Base-by-base conservation (phyloP, 1,284 basidiomycete genomes). In the Ceratobasidium papillatum region DNA sequence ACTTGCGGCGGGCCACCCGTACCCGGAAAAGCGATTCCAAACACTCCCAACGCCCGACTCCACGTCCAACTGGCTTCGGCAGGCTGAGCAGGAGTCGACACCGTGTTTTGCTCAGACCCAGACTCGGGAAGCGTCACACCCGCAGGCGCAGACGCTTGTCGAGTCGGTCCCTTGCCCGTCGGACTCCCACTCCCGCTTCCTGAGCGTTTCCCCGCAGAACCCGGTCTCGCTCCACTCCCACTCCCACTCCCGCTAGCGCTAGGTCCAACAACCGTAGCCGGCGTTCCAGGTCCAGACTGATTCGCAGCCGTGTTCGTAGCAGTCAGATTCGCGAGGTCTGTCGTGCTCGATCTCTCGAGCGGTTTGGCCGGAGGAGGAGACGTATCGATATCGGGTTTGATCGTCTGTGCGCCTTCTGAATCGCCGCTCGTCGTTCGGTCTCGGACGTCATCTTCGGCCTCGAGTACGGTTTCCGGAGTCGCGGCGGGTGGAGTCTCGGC, bases 401-500 rank as follows among this genome's bases (percentile, higher is more conserved):
- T 62, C 43, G 45, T 62, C 12, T 34, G 9, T 19, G 66, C 52
- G n/a, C 45, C 69, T 38, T 72, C 58, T 5, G 69, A 72, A 51
- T 72, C 69, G 17, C 69, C 69, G 25, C 56, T 51, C 8, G 43
- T 32, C 12, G 43, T 72, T 27, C 69, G 34, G 58, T 72, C 69
- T 27, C 69, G 69, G 1, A 22, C n/a, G 9, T 72, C 69, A 9
- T 54, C 27, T 22, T 62, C 58, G 30, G 25, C 19, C 17, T n/a
- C n/a, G n/a, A n/a, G n/a, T n/a, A n/a, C 36, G 25, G 54, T 43
- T 3, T 41, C 52, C 30, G 30, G 3, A 22, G 22, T 59, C 9
- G 30, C 27, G 17, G 30, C 52, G 27, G 54, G 3, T 9, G 54
- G 30, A 12, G 22, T 38, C 51, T 58, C 47, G 12, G 22, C 25